phyloP scores from a whole-genome alignment of 2,329 filamentous ascomycete species.

The Cyanodermella asteris region DNA sequence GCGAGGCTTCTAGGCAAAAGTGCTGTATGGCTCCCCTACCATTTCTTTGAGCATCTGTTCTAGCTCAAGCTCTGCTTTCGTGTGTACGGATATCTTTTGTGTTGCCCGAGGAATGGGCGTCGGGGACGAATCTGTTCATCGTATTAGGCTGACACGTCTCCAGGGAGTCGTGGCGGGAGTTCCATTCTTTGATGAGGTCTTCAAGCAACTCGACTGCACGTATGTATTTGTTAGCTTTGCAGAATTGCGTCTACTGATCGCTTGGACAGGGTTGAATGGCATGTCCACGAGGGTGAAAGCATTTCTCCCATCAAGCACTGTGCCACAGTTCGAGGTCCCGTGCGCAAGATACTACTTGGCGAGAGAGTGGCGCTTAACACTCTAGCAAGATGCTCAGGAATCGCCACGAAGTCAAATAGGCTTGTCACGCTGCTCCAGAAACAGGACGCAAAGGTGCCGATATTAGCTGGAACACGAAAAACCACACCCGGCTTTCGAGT shows the following conservation, averaged over 20 bases:
- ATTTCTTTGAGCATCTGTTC: conserved; percentile 2
- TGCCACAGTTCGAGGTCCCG: conserved; percentile 70
- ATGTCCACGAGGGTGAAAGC: conserved; percentile 49
- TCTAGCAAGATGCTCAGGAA: conserved; percentile 72
- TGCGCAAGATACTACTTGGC: conserved; percentile 64
- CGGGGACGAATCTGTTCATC: too few relatives aligned
- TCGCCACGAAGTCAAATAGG: conserved; percentile 58
- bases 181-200: conserved; percentile 90
- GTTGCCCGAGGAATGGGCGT: background rate
- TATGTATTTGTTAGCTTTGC: conserved; percentile 16
- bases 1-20: conserved; percentile 35
- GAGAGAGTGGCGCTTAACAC: conserved; percentile 86
- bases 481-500: conserved; percentile 89
- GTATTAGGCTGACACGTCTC: background rate
- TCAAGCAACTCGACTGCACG: conserved; percentile 68
- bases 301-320: conserved; percentile 44
- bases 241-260: background rate
- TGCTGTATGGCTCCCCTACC: too few relatives aligned
- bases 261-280: conserved; percentile 52
- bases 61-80: background rate
- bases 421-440: conserved; percentile 17
- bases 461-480: conserved; percentile 85
- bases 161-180: conserved; percentile 70
- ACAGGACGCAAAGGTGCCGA: too few relatives aligned
- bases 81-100: background rate